A percentile compares a stretch with the other conserved stretches of the same genome.
phyloP scores from a whole-genome alignment of 2,329 filamentous ascomycete species.

The Grosmannia clavigera region DNA sequence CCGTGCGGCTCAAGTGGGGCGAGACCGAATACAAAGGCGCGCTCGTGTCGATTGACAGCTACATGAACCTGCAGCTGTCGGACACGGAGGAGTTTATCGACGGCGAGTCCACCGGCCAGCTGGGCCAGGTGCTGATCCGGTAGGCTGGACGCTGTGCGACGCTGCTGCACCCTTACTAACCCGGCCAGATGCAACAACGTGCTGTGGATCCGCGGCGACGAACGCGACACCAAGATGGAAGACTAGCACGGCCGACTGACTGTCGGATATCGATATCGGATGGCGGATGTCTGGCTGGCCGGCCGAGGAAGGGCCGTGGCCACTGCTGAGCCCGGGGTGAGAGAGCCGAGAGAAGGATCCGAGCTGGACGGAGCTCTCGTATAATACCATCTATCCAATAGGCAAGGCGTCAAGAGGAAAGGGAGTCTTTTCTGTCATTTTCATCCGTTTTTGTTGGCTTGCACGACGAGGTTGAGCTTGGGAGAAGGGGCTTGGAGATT shows the following conservation, averaged over 20 bases:
- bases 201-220: conserved; percentile 67
- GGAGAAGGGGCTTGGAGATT: background rate
- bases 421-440: background rate
- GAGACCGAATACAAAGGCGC: conserved; percentile 94
- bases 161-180: conserved; percentile 1
- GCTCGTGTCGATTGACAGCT: conserved; percentile 81
- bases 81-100: conserved; percentile 88
- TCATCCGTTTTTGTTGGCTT: background rate
- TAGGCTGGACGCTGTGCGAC: conserved; percentile 23
- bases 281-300: background rate
- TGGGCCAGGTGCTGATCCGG: conserved; percentile 90
- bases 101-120: conserved; percentile 67
- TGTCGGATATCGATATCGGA: background rate
- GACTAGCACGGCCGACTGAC: conserved; percentile 20
- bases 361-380: background rate
- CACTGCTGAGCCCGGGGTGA: background rate
- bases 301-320: background rate
- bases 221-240: conserved; percentile 44
- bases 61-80: conserved; percentile 96
- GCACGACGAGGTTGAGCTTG: background rate
- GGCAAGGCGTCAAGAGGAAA: conserved; percentile 1
- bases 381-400: background rate
- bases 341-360: background rate
- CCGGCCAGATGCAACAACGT: conserved; percentile 59
- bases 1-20: conserved; percentile 94